Base-by-base conservation (phyloP, 169 alveolate genomes). In the Cryptosporidium ubiquitum region DNA sequence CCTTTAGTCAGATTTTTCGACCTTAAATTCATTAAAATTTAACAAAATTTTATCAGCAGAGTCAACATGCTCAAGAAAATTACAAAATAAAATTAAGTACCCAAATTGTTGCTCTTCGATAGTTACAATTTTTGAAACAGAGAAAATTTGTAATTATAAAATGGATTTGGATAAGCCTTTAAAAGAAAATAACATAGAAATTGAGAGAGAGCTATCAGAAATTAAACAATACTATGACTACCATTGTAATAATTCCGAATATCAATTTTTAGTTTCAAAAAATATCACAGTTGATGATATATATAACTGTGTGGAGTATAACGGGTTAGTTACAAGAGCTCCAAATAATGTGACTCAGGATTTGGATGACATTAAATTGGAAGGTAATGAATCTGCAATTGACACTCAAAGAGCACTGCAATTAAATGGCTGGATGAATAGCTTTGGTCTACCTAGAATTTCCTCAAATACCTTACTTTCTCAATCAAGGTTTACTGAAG, bases 41-140 rank as follows among this genome's bases (percentile, higher is more conserved):
- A 40, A 58, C n/a, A 35, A 40, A 12, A 73, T 55, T 51, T 12
- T 55, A 14, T 18, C 35, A 33, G 85, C 85, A 3, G 85, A 73
- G 55, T 9, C 16, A 26, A 55, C 31, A 14, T 73, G 85, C 47
- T 55, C 55, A n/a, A 73, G 52, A n/a, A 73, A 73, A 37, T 55
- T 49, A 16, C 58, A 51, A 49, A 51, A 49, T 42, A 44, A n/a
- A 20, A 16, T 47, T 12, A 73, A 35, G 26, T 35, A 55, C n/a
- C 51, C 29, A 37, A 73, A 61, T 57, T 73, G 85, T 52, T 73
- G 85, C 20, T 73, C 85, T 14, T 73, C 35, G 1, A 58, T 73
- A 5, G 69, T 73, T 33, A 14, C 71, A 20, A 57, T 57, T 55
- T 73, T 31, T 33, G 85, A 73, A 58, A 73, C 44, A 33, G 55